Conservation (phyloP, 2,329 filamentous ascomycete genomes). For the Lomentospora prolificans region DNA sequence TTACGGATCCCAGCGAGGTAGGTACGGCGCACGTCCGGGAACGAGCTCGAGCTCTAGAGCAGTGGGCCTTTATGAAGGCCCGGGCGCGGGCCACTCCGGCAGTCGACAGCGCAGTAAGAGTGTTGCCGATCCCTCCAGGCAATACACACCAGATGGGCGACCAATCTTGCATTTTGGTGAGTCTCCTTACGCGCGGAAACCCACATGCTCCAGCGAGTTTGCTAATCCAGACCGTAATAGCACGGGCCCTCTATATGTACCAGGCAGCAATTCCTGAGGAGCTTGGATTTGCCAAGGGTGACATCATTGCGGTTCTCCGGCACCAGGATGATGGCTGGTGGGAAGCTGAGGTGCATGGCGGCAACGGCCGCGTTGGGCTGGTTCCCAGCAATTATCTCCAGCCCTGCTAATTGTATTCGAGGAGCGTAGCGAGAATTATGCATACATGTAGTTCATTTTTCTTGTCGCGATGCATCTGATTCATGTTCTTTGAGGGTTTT, state of each 20-base stretch:
- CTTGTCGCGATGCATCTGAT: neutral
- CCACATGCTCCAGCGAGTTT: too few relatives aligned
- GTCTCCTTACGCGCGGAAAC: conserved; percentile 20
- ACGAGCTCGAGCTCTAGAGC: conserved; percentile 35
- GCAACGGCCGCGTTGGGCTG: conserved; percentile 48
- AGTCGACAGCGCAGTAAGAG: conserved; percentile 65
- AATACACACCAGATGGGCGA: conserved; percentile 76
- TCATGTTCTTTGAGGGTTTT: neutral
- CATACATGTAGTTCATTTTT: neutral
- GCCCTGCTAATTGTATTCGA: conserved; percentile 27
- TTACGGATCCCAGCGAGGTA: conserved; percentile 45
- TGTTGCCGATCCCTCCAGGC: conserved; percentile 68
- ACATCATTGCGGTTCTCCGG: conserved; percentile 76
- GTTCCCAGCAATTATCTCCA: conserved; percentile 62
- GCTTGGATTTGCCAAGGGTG: conserved; percentile 83
- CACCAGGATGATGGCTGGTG: conserved; percentile 99
- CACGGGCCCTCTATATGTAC: conserved; percentile 89
- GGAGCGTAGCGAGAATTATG: neutral
- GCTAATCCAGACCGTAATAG: conserved; percentile 33
- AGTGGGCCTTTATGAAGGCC: conserved; percentile 47
- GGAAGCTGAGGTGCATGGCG: conserved; percentile 85
- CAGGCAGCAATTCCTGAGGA: conserved; percentile 92
- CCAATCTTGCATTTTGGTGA: conserved; percentile 90
- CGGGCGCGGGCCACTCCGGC: conserved; percentile 24
- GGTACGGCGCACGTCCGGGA: conserved; percentile 34